Base-by-base conservation (phyloP, 2,329 filamentous ascomycete genomes). In the Aspergillus floridensis region DNA sequence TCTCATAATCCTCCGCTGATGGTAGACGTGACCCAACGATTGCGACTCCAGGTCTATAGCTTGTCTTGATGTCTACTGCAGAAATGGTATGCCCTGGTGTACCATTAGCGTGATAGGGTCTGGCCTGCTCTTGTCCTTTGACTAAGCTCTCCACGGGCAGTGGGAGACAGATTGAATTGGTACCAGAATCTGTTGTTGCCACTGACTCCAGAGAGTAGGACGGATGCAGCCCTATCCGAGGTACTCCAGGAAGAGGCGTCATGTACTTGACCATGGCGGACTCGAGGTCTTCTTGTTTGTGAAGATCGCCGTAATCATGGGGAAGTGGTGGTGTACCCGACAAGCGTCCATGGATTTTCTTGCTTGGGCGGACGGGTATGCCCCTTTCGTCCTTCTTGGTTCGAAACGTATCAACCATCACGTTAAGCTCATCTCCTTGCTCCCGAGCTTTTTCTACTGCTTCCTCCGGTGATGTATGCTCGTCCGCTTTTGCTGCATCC, bases 391-490 rank as follows among this genome's bases (percentile, higher is more conserved):
- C 69, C 21, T 65, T 60, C 8, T 62, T 78, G 1, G 79, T 71
- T 63, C 84, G 83, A 78, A 97, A 97, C 0, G 91, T 92, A 72
- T 96, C 91, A 0, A 93, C 90, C 10, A 96, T 86, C 53, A 97
- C 85, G 66, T 96, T 96, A 58, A 97, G 84, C 65, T 96, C 93
- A 70, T 98, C 92, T 0, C 92, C 93, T 11, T 84, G 82, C 50
- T 87, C 83, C 69, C 90, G 87, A 16, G 93, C 92, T 66, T 88
- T 83, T 69, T 95, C 91, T 56, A 92, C 90, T n/a, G 89, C 93
- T 75, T 96, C 84, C 66, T 90, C 88, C 1, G 91, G 88, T 0
- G 90, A 92, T 0, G 88, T 95, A 60, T 86, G 80, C 12, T 83
- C 80, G 72, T 96, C 89, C 3, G 93, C 93, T 46, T 87, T 83